These are phyloP conservation scores for Saccharomycopsis sp. DNA, from an alignment of 805 yeast species.

Conservation along the genomic window DNA sequence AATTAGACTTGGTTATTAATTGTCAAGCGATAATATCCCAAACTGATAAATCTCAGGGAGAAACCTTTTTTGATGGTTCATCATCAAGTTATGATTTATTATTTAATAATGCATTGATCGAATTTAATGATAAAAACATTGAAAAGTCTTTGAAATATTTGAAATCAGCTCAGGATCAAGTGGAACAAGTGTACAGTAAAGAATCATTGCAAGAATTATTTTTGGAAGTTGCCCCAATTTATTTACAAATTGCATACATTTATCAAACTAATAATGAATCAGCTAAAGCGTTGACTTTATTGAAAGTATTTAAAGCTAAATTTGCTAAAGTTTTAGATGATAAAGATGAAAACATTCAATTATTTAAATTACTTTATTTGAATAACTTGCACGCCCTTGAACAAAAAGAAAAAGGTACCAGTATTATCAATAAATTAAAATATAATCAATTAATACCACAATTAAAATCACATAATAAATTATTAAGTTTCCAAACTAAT, in stretches of 20 bases:
- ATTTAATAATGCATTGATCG: slow-evolving; percentile 58
- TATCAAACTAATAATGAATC: slow-evolving; percentile 35
- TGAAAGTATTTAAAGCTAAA: slow-evolving; percentile 28
- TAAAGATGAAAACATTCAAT: slow-evolving; percentile 3
- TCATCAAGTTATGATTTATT: slow-evolving; percentile 47
- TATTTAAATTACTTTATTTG: slow-evolving; percentile 16
- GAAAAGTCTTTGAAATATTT: slow-evolving; percentile 37
- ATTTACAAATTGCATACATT: slow-evolving; percentile 53
- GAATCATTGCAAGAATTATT: slow-evolving; percentile 33
- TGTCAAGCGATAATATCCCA: slow-evolving; percentile 64
- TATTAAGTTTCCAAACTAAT: slow-evolving; percentile 31
- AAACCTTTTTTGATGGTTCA: not conserved
- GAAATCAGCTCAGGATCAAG: slow-evolving; percentile 37
- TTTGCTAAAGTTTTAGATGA: slow-evolving; percentile 6
- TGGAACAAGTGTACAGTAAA: slow-evolving; percentile 33
- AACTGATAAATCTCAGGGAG: slow-evolving; percentile 1
- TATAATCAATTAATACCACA: slow-evolving; percentile 4
- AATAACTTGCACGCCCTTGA: slow-evolving; percentile 9
- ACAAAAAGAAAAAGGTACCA: too few relatives aligned
- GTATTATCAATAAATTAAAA: slow-evolving; percentile 1
- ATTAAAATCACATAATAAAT: slow-evolving; percentile 11
- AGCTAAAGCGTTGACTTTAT: slow-evolving; percentile 32
- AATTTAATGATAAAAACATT: slow-evolving; percentile 38
- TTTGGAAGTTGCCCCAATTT: slow-evolving; percentile 53
- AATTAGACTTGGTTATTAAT: slow-evolving; percentile 55